phyloP scores from a whole-genome alignment of 495 filamentous ascomycete genomes.

The Tuber melanosporum region DNA sequence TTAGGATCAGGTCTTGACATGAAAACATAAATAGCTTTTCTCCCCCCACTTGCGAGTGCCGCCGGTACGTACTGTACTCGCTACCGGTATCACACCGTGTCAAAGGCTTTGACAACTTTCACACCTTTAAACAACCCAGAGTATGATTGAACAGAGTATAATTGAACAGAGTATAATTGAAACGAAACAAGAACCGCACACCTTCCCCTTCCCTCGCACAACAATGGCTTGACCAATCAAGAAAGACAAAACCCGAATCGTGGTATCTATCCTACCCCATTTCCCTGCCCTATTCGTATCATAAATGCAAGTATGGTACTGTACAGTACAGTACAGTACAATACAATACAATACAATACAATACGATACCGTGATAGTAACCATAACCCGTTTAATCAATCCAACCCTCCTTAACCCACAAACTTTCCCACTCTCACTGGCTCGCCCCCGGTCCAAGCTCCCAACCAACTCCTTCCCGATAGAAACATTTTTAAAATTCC shows the following conservation, averaged over 20 bases:
- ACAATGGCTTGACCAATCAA: not conserved
- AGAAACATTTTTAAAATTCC: too few relatives aligned
- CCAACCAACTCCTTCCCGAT: too few relatives aligned
- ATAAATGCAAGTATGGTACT: not conserved
- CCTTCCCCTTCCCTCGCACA: not conserved
- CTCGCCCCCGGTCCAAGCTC: too few relatives aligned
- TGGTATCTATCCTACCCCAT: not conserved
- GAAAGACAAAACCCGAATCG: not conserved
- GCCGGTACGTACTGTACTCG: not conserved
- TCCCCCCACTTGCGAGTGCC: not conserved
- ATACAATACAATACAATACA: too few relatives aligned
- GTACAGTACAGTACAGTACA: too few relatives aligned
- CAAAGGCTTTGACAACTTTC: not conserved
- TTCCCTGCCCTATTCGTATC: not conserved
- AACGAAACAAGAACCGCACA: not conserved
- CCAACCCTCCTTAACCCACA: not conserved
- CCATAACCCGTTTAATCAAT: not conserved
- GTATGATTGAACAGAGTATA: not conserved
- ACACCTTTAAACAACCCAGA: not conserved
- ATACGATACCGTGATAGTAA: not conserved
- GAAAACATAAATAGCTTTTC: not conserved
- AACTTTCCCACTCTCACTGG: too few relatives aligned
- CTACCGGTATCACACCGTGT: not conserved
- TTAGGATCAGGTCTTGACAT: not conserved
- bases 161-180: too few relatives aligned